Evolutionary conservation across 108 stramenopile species (phyloP).

Genomic region (Nitzschia sp.): DNA sequence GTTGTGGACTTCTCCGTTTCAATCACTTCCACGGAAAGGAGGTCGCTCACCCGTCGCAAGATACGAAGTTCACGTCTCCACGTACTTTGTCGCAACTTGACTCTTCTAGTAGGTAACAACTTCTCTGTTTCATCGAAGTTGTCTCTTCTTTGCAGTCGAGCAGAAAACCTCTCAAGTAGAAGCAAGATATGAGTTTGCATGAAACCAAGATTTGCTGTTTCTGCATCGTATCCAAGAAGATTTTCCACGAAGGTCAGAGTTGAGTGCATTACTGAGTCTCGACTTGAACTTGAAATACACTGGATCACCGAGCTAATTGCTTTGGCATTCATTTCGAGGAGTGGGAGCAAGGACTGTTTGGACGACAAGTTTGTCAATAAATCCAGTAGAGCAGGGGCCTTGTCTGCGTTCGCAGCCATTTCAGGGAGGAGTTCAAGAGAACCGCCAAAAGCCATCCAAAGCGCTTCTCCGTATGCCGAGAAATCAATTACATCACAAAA

Average conservation of each 20-base stretch:
- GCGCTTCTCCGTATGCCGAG: conserved; percentile 19
- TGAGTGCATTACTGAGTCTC: conserved; percentile 46
- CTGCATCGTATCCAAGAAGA: conserved; percentile 43
- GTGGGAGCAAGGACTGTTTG: conserved; percentile 41
- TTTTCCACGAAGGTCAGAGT: conserved; percentile 66
- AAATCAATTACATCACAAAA: conserved; percentile 68
- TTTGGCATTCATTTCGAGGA: conserved; percentile 43
- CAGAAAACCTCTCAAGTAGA: conserved; percentile 62
- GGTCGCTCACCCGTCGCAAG: conserved; percentile 70
- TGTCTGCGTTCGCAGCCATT: conserved; percentile 62
- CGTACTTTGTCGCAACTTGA: conserved; percentile 18
- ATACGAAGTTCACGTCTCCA: conserved; percentile 59
- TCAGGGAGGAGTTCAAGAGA: conserved; percentile 68
- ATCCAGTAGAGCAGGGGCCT: conserved; percentile 61
- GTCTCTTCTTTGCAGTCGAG: conserved; percentile 32
- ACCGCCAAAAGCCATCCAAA: conserved; percentile 60
- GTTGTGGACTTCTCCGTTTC: conserved; percentile 1
- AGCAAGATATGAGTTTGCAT: conserved; percentile 45
- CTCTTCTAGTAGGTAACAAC: conserved; percentile 3
- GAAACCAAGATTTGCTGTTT: conserved; percentile 1
- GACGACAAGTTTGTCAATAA: conserved; percentile 60
- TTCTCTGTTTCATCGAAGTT: background rate
- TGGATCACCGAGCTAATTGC: conserved; percentile 57
- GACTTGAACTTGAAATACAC: conserved; percentile 59
- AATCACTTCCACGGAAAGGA: conserved; percentile 34